Evolutionary conservation across 176 grass and related monocot species (phyloP).

Genomic region (Cymbopogon citratus): DNA sequence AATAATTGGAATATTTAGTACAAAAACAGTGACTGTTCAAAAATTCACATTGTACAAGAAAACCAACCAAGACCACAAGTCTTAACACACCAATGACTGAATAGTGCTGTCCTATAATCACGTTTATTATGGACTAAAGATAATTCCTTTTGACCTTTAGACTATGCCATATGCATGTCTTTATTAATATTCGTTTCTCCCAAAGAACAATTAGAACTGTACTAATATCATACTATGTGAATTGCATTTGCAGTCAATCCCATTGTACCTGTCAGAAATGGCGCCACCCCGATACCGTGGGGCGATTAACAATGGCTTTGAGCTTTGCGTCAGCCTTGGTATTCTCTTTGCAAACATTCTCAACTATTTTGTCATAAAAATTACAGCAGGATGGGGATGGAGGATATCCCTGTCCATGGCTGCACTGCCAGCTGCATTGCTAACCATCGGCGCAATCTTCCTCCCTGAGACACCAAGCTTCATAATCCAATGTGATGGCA

Average conservation of each 20-base stretch:
- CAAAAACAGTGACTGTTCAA: neutral
- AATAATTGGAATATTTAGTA: neutral
- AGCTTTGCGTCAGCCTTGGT: conserved; percentile 68
- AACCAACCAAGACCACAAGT: neutral
- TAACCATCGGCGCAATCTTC: conserved; percentile 10
- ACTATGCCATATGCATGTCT: neutral
- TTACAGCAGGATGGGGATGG: conserved; percentile 56
- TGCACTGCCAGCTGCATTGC: conserved; percentile 57
- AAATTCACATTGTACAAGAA: neutral
- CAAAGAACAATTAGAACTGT: neutral
- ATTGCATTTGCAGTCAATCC: conserved; percentile 59
- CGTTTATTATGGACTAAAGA: neutral
- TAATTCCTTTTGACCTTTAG: neutral
- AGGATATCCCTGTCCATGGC: conserved; percentile 76
- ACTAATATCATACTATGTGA: conserved; percentile 1
- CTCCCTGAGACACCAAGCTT: too few species aligned
- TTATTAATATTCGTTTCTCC: neutral
- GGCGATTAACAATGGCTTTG: conserved; percentile 73
- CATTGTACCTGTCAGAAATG: conserved; percentile 91
- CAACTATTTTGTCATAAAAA: conserved; percentile 70
- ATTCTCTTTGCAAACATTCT: conserved; percentile 74
- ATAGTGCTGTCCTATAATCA: neutral
- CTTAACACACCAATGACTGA: neutral
- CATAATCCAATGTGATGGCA: too few species aligned
- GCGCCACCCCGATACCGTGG: conserved; percentile 64